A percentile compares a stretch with the other conserved stretches of the same genome.
phyloP scores from a whole-genome alignment of 2,329 filamentous ascomycete genomes.

The Diaporthe australafricana region DNA sequence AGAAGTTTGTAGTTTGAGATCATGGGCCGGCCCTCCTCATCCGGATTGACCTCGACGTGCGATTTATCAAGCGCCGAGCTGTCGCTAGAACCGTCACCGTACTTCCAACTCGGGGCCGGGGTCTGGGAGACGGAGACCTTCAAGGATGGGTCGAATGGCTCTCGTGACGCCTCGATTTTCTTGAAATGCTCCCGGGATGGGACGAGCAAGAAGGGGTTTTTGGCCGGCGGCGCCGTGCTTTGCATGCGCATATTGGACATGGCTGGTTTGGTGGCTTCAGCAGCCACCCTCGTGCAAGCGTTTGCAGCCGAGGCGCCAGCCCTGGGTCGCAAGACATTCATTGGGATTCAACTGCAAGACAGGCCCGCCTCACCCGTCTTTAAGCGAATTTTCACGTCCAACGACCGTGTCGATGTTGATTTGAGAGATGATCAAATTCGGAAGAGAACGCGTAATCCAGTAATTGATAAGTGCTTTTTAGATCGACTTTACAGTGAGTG shows the following conservation, averaged over 20 bases:
- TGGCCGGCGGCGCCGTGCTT: background rate
- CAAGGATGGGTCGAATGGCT: background rate
- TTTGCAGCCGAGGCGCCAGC: no score
- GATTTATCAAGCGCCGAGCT: conserved; percentile 52
- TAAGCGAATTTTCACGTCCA: background rate
- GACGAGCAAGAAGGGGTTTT: background rate
- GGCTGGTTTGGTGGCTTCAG: background rate
- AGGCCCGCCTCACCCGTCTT: no score
- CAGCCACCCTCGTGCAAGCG: background rate
- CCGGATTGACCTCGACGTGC: conserved; percentile 72
- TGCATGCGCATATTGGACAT: background rate
- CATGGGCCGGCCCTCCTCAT: conserved; percentile 65
- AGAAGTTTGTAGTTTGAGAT: conserved; percentile 74
- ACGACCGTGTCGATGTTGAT: background rate
- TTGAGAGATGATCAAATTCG: no score
- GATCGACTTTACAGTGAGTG: no score
- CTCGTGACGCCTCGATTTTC: background rate
- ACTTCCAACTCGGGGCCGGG: background rate
- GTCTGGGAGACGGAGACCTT: background rate
- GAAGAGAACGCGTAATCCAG: no score
- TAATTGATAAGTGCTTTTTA: no score
- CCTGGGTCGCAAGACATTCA: background rate
- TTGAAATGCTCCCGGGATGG: background rate
- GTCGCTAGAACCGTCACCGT: background rate
- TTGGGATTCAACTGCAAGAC: background rate